Conservation (phyloP, 1,139 yeast genomes). For the Taphrina betulina region DNA sequence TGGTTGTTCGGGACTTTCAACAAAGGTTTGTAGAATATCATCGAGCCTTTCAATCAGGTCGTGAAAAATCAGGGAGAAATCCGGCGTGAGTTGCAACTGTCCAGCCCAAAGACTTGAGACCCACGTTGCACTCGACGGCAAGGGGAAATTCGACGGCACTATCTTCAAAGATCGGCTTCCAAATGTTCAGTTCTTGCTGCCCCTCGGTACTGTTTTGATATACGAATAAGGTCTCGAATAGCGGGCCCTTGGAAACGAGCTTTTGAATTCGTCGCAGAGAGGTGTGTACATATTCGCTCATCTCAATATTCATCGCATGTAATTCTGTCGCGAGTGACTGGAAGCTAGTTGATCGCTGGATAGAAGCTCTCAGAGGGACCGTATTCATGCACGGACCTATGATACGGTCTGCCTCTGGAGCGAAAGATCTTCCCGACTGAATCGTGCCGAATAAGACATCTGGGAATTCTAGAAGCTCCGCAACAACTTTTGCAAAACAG, state of each 20-base stretch:
- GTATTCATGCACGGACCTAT: slow-evolving; percentile 40
- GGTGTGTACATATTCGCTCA: slow-evolving; percentile 33
- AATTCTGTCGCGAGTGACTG: slow-evolving; percentile 13
- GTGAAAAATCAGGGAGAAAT: no score
- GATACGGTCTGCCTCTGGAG: slow-evolving; percentile 36
- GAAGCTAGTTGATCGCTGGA: slow-evolving; percentile 12
- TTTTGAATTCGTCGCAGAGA: slow-evolving; percentile 32
- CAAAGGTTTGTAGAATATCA: no score
- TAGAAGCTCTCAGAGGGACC: slow-evolving; percentile 34
- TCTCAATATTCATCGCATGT: slow-evolving; percentile 27
- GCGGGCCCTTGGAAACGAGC: slow-evolving; percentile 21
- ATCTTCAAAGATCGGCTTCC: slow-evolving; percentile 32
- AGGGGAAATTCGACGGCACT: slow-evolving; percentile 36
- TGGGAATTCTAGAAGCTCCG: slow-evolving; percentile 15
- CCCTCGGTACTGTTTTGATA: slow-evolving; percentile 33
- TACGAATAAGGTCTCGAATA: slow-evolving; percentile 39
- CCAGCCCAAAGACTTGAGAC: slow-evolving; percentile 34
- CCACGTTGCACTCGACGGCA: slow-evolving; percentile 38
- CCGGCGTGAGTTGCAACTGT: slow-evolving; percentile 32
- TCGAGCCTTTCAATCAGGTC: no score
- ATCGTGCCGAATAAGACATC: slow-evolving; percentile 38
- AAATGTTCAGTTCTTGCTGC: slow-evolving; percentile 2
- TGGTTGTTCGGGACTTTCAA: no score
- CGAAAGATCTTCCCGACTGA: slow-evolving; percentile 36
- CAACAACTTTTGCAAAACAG: slow-evolving; percentile 36